These are phyloP conservation scores for Aspergillus olivimuriae DNA, from an alignment of 495 filamentous ascomycete genomes.

Conservation along the genomic window DNA sequence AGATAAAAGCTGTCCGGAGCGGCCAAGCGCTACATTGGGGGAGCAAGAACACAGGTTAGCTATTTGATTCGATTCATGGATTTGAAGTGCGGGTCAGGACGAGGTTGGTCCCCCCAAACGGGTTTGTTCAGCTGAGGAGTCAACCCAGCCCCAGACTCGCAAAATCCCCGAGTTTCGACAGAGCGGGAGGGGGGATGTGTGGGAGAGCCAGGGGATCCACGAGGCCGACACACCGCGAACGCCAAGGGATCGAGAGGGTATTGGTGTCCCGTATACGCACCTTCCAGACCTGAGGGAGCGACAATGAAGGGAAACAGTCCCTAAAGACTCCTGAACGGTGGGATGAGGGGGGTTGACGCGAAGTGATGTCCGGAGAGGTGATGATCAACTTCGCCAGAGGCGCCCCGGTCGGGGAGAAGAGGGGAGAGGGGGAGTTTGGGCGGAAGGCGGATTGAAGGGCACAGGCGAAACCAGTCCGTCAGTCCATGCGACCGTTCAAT, in stretches of 20 bases:
- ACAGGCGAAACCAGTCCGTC: conserved; percentile 15
- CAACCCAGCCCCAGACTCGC: too few species aligned
- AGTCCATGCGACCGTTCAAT: neutral
- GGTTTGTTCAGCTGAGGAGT: too few species aligned
- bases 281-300: conserved; percentile 22
- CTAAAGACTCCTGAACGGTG: neutral
- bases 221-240: too few species aligned
- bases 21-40: conserved; percentile 26
- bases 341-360: too few species aligned
- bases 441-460: conserved; percentile 3
- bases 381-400: conserved; percentile 6
- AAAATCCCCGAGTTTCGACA: too few species aligned
- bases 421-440: neutral
- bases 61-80: conserved; percentile 1
- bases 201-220: neutral
- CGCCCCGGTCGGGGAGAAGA: neutral
- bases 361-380: too few species aligned
- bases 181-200: neutral
- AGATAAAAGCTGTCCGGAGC: conserved; percentile 21
- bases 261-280: too few species aligned
- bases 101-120: neutral
- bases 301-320: conserved; percentile 18
- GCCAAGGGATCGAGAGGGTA: too few species aligned
- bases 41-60: conserved; percentile 22
- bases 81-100: neutral